These are phyloP conservation scores for Apiospora marii DNA, from an alignment of 2,329 filamentous ascomycete genomes.

Conservation along the genomic window DNA sequence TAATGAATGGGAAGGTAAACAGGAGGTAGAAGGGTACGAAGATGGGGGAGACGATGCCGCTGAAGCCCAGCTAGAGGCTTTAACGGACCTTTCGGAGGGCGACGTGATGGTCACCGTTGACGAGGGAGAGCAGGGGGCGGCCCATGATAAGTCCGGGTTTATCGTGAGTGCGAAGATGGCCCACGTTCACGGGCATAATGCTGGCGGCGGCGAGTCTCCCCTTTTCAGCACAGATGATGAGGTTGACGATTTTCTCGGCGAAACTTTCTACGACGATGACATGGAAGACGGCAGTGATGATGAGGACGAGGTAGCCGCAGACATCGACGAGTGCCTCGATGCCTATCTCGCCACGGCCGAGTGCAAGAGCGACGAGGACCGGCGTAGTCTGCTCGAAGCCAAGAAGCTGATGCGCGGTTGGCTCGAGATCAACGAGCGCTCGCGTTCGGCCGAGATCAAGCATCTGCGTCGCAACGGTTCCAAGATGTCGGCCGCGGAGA, in stretches of 20 bases:
- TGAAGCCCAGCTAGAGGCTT: not conserved
- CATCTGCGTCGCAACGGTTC: not conserved
- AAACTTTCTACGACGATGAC: not conserved
- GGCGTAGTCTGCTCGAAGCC: not conserved
- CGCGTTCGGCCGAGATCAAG: conserved; percentile 17
- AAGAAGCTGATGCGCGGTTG: conserved; percentile 1
- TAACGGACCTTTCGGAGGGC: not conserved
- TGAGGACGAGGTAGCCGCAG: not conserved
- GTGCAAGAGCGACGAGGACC: not conserved
- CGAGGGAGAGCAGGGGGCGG: not conserved
- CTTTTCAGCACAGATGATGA: not conserved
- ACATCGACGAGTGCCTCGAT: not conserved
- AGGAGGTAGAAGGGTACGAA: not conserved
- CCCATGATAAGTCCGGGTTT: not conserved
- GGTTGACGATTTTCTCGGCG: not conserved
- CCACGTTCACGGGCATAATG: not conserved
- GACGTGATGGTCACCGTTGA: not conserved
- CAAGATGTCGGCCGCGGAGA: not conserved
- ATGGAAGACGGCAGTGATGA: not conserved
- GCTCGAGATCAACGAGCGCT: not conserved
- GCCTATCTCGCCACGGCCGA: not conserved
- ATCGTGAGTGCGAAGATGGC: not conserved
- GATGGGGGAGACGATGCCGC: not conserved
- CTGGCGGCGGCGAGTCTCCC: not conserved
- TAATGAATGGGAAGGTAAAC: not conserved